These are phyloP conservation scores for Parachaetomium inaequale DNA, from an alignment of 495 filamentous ascomycete species.

Conservation along the genomic window DNA sequence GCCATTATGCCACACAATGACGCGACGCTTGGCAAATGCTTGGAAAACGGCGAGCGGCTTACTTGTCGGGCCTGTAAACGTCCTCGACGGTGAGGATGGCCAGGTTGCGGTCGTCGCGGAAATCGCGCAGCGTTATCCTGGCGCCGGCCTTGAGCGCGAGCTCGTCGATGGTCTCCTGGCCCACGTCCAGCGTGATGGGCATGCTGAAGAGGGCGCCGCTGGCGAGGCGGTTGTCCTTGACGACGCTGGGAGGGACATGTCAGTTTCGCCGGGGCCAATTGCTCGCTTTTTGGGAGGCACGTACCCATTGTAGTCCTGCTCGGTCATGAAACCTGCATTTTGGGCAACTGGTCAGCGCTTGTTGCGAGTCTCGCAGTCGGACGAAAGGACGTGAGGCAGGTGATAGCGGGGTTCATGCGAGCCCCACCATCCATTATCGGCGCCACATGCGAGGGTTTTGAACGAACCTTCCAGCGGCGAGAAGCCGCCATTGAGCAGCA, in stretches of 20 bases:
- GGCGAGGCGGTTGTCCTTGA: conserved; percentile 76
- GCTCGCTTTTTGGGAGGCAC: conserved; percentile 14
- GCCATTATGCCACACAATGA: conserved; percentile 26
- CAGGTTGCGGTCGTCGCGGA: conserved; percentile 91
- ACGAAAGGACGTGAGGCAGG: background rate
- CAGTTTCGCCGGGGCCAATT: conserved; percentile 16
- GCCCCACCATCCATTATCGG: conserved; percentile 26
- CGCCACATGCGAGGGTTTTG: conserved; percentile 5
- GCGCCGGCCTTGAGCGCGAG: conserved; percentile 70
- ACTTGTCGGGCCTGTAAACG: conserved; percentile 96
- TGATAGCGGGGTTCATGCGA: conserved; percentile 32
- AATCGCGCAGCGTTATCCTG: conserved; percentile 84
- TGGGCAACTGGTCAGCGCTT: conserved; percentile 18
- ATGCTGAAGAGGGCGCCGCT: conserved; percentile 94
- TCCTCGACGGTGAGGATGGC: conserved; percentile 95
- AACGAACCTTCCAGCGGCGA: conserved; percentile 87
- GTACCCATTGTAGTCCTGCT: conserved; percentile 93
- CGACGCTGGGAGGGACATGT: conserved; percentile 58
- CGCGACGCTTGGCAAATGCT: conserved; percentile 30
- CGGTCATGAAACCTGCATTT: conserved; percentile 83
- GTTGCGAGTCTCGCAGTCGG: background rate
- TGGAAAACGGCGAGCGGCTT: conserved; percentile 36
- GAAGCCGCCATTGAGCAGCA: conserved; percentile 95
- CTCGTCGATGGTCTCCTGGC: conserved; percentile 66
- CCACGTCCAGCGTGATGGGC: conserved; percentile 89